These are phyloP conservation scores for Dendrostoma leiphaemia DNA, from an alignment of 2,329 filamentous ascomycete genomes.

Conservation along the genomic window DNA sequence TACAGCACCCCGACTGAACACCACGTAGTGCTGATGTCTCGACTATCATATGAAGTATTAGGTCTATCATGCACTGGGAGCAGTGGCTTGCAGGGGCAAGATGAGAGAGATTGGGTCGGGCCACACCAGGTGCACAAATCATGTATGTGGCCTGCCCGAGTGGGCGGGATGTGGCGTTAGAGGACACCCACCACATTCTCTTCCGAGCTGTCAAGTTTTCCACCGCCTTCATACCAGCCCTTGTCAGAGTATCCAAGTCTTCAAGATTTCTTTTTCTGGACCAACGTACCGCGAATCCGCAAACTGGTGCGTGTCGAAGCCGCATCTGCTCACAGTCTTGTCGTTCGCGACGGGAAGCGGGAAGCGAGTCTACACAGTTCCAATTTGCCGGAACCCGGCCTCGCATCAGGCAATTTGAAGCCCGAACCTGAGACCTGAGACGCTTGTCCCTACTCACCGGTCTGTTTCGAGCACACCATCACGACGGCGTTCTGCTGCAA, in stretches of 20 bases:
- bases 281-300: slow-evolving; percentile 4
- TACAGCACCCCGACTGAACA: neutral
- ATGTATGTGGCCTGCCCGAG: neutral
- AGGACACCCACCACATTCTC: too few relatives aligned
- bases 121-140: neutral
- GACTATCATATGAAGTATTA: neutral
- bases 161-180: neutral
- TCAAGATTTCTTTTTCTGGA: neutral
- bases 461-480: slow-evolving; percentile 14
- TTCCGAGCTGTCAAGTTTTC: neutral
- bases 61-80: neutral
- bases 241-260: neutral
- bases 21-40: neutral
- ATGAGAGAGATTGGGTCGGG: neutral
- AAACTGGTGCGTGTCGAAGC: slow-evolving; percentile 4
- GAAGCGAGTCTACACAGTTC: neutral
- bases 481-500: neutral
- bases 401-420: slow-evolving; percentile 4
- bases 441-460: slow-evolving; percentile 14
- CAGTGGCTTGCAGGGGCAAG: neutral
- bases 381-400: slow-evolving; percentile 4
- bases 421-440: slow-evolving; percentile 8
- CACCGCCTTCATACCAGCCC: neutral
- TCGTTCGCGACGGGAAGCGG: neutral
- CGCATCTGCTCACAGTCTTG: neutral